Conservation (phyloP, 352 stramenopile genomes). For the Phytophthora sp. region DNA sequence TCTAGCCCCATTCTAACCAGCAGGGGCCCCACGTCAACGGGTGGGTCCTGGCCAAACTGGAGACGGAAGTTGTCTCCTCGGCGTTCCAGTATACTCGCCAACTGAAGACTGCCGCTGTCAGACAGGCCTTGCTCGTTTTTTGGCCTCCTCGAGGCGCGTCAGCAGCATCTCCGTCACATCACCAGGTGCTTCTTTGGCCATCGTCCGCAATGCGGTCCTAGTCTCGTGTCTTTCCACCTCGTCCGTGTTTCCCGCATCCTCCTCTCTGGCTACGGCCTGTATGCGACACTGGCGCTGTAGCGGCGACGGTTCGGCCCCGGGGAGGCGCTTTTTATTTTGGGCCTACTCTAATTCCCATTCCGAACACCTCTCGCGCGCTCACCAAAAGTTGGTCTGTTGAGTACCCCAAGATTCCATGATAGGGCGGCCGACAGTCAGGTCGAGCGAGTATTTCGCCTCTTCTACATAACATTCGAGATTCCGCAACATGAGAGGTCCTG, state of each 20-base stretch:
- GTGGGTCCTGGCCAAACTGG: conserved; percentile 16
- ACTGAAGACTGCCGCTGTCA: too few species aligned
- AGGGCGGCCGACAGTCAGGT: background rate
- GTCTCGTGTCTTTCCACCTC: conserved; percentile 9
- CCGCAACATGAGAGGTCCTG: conserved; percentile 4
- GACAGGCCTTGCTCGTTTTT: too few species aligned
- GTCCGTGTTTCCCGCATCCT: background rate
- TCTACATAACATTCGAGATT: background rate
- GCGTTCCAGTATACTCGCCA: too few species aligned
- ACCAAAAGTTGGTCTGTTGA: conserved; percentile 9
- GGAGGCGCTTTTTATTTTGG: too few species aligned
- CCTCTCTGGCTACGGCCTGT: background rate
- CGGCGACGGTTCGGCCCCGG: too few species aligned
- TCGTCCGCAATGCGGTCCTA: background rate
- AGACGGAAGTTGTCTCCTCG: too few species aligned
- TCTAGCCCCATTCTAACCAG: conserved; percentile 10
- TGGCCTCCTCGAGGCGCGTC: too few species aligned
- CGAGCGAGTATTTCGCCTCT: background rate
- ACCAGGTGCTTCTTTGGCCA: background rate
- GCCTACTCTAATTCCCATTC: too few species aligned
- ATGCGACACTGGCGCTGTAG: too few species aligned
- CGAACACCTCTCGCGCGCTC: background rate
- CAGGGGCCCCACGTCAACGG: conserved; percentile 18
- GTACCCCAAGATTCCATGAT: background rate
- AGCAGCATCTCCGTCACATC: too few species aligned